Evolutionary conservation across 2,329 filamentous ascomycete species (phyloP).

Genomic region (Diplodia scrobiculata): DNA sequence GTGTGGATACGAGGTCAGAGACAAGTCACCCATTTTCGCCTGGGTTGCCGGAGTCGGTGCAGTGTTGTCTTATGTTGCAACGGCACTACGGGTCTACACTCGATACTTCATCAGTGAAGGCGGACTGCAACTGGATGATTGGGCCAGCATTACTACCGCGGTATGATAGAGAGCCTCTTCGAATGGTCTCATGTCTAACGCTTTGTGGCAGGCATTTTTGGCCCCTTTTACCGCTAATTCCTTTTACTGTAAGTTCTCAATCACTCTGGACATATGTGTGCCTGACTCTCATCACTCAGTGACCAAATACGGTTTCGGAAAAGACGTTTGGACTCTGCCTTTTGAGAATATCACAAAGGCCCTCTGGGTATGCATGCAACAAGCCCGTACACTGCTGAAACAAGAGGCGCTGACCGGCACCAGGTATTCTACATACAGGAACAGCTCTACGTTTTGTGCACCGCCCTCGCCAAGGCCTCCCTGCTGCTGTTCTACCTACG

Average conservation of each 20-base stretch:
- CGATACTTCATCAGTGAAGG: slow-evolving; percentile 2
- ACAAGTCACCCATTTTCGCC: neutral
- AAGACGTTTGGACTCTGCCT: slow-evolving; percentile 8
- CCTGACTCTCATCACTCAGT: neutral
- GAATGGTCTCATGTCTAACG: neutral
- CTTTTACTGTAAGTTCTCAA: neutral
- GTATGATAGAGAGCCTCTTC: neutral
- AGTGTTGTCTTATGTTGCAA: neutral
- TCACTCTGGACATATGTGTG: neutral
- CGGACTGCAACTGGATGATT: neutral
- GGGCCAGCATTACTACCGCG: neutral
- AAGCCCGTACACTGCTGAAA: too few species aligned
- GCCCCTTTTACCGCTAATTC: slow-evolving; percentile 1
- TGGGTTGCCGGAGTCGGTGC: slow-evolving; percentile 7
- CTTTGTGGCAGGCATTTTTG: neutral
- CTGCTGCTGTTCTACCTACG: slow-evolving; percentile 11
- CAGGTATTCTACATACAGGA: slow-evolving; percentile 20
- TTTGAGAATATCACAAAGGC: neutral
- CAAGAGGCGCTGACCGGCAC: neutral
- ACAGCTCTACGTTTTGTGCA: slow-evolving; percentile 7
- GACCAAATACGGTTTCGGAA: neutral
- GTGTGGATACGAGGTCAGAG: neutral
- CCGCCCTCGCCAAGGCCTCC: neutral
- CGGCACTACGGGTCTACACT: slow-evolving; percentile 5
- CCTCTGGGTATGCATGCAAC: neutral